Evolutionary conservation across 495 filamentous ascomycete species (phyloP).

Genomic region (Penicillium herquei): DNA sequence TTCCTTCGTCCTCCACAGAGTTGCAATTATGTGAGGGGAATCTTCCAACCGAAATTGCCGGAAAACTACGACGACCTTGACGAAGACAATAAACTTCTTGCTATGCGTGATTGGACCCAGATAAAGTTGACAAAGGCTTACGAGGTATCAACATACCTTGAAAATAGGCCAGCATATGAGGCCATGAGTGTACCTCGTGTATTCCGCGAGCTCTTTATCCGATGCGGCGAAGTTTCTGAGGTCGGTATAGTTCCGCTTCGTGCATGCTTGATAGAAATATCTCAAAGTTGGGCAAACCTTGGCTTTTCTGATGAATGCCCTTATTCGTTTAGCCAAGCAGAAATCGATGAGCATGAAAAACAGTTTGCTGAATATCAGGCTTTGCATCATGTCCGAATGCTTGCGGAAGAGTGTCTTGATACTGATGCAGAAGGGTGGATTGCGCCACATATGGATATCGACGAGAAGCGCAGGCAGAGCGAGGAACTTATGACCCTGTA

Average conservation of each 20-base stretch:
- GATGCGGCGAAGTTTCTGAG: constrained; percentile 30
- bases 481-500: constrained; percentile 27
- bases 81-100: constrained; percentile 20
- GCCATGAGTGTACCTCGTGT: constrained; percentile 29
- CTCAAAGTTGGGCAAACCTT: constrained; percentile 27
- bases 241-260: constrained; percentile 34
- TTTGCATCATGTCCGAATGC: constrained; percentile 29
- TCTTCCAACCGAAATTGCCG: constrained; percentile 26
- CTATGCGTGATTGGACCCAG: constrained; percentile 22
- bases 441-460: constrained; percentile 30
- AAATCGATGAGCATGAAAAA: constrained; percentile 23
- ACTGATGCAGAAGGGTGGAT: constrained; percentile 42
- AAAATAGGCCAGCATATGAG: constrained; percentile 26
- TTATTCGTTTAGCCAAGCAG: constrained; percentile 27
- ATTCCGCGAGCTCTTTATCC: constrained; percentile 35
- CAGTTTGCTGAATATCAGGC: constrained; percentile 31
- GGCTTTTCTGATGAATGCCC: constrained; percentile 31
- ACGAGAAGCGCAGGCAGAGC: constrained; percentile 27
- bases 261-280: constrained; percentile 34
- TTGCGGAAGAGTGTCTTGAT: constrained; percentile 32
- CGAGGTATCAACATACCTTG: constrained; percentile 28
- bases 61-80: constrained; percentile 30
- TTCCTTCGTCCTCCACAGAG: constrained; percentile 31
- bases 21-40: constrained; percentile 24
- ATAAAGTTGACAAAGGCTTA: constrained; percentile 35